Base-by-base conservation (phyloP, 805 yeast species). In the Kodamaea laetipori region DNA sequence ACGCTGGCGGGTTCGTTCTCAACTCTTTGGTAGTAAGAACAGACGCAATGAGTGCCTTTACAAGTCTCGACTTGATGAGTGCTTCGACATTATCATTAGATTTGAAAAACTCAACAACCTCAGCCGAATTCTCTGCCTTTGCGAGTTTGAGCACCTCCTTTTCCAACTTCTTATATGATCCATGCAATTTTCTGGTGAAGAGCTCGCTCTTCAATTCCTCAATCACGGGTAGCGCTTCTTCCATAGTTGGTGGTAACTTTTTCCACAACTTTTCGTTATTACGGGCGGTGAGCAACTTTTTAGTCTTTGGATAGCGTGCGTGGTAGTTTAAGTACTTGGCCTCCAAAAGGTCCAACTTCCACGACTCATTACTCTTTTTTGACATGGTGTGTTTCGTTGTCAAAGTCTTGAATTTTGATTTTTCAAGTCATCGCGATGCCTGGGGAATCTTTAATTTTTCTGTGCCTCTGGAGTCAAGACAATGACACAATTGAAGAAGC, bases 301-400 rank as follows among this genome's bases (percentile, higher is more conserved):
- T 74, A 2, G 85, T 80, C 37, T 71, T 69, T 1, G 71, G 64
- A 54, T 67, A 79, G 45, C 86, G 63, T 1, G 82, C 76, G 13
- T 61, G 54, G 18, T 64, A 52, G 4, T 64, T 55, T 23, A 69
- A 56, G 60, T 67, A 78, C 53, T 75, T 73, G 28, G 70, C 67
- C 51, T 82, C 85, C 27, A 82, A 60, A 18, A 80, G 57, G 53
- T 82, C 87, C 35, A 82, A 61, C 51, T 74, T 74, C 79, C 82
- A 78, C 34, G 73, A 49, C 11, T 54, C 56, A 26, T 72, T 75
- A 41, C 71, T 71, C 50, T 67, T 68, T 43, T 55, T 58, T 46
- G 53, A 49, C 44, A 43, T 43, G 11, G 19, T 15, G 25, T 23
- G 8, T 5, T 15, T 28, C 16, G 15, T 4, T 2, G 4, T 4